These are phyloP conservation scores for Ganoderma boninense DNA, from an alignment of 1,284 basidiomycete species.

Conservation along the genomic window DNA sequence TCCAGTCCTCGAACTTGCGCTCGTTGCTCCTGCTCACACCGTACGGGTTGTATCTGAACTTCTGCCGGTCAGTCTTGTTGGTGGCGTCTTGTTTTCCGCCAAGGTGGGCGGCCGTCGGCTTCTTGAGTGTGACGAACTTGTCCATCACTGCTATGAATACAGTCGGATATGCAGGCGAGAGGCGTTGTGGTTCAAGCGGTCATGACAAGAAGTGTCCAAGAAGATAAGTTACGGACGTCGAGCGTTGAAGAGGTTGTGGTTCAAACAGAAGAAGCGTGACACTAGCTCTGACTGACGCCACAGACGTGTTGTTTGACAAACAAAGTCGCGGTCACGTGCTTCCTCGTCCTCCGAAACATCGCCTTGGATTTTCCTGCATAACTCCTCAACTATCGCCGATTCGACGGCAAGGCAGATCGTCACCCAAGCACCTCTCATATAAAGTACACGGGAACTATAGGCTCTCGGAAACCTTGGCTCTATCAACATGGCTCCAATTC, in stretches of 20 bases:
- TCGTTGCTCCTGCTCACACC: conserved; percentile 35
- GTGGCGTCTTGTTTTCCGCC: conserved; percentile 31
- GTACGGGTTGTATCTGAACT: conserved; percentile 45
- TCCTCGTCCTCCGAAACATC: conserved; percentile 37
- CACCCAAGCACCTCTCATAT: conserved; percentile 23
- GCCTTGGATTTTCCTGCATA: conserved; percentile 40
- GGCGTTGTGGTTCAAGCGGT: background rate
- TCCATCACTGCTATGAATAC: conserved; percentile 45
- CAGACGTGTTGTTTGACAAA: conserved; percentile 39
- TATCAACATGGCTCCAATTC: conserved; percentile 21
- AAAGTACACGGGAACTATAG: conserved; percentile 8
- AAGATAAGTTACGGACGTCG: conserved; percentile 16
- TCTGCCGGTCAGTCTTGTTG: conserved; percentile 33
- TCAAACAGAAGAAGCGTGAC: conserved; percentile 9
- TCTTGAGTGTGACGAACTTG: conserved; percentile 48
- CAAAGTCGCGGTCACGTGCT: conserved; percentile 32
- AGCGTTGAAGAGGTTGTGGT: conserved; percentile 10
- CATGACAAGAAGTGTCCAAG: conserved; percentile 11
- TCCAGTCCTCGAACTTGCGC: conserved; percentile 40
- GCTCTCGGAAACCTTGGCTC: conserved; percentile 19
- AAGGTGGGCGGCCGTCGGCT: conserved; percentile 34
- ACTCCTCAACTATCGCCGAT: conserved; percentile 11
- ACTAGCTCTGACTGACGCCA: conserved; percentile 22
- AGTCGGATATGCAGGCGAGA: conserved; percentile 8
- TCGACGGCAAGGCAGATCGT: conserved; percentile 12